Percentiles rank a stretch among this genome's conserved stretches.
Evolutionary conservation across 140 eudicot species (phyloP).

Genomic region (Stevia rebaudiana): DNA sequence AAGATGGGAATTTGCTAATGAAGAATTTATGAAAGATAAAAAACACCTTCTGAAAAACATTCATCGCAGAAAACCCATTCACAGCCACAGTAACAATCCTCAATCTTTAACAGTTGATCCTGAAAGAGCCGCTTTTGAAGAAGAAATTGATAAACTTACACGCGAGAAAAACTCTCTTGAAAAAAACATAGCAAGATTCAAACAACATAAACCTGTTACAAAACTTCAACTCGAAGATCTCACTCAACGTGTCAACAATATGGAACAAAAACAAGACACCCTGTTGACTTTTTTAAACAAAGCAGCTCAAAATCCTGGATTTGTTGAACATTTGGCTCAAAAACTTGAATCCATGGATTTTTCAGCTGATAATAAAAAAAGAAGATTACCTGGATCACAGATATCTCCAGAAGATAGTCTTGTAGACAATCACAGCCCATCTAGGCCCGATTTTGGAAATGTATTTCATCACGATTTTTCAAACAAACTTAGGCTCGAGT

Average conservation of each 20-base stretch:
- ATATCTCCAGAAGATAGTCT: slow-evolving; percentile 42
- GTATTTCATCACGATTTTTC: slow-evolving; percentile 55
- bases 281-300: slow-evolving; percentile 45
- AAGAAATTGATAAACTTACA: slow-evolving; percentile 74
- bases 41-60: slow-evolving; percentile 78
- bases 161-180: slow-evolving; percentile 72
- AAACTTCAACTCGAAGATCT: slow-evolving; percentile 60
- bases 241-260: slow-evolving; percentile 43
- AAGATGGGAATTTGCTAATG: slow-evolving; percentile 95
- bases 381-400: slow-evolving; percentile 52
- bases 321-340: slow-evolving; percentile 55
- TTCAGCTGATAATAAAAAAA: slow-evolving; percentile 59
- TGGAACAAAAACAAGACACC: slow-evolving; percentile 64
- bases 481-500: slow-evolving; percentile 59
- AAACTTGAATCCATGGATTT: slow-evolving; percentile 80
- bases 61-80: slow-evolving; percentile 87
- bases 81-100: slow-evolving; percentile 86
- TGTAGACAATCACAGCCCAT: slow-evolving; percentile 45
- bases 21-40: slow-evolving; percentile 70
- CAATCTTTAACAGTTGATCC: slow-evolving; percentile 57
- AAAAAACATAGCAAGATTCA: slow-evolving; percentile 35
- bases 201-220: slow-evolving; percentile 56
- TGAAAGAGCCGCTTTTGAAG: slow-evolving; percentile 83
- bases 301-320: slow-evolving; percentile 50
- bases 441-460: slow-evolving; percentile 50